Evolutionary conservation across 176 grass and related monocot genomes (phyloP).

Genomic region (Carex myosuroides): DNA sequence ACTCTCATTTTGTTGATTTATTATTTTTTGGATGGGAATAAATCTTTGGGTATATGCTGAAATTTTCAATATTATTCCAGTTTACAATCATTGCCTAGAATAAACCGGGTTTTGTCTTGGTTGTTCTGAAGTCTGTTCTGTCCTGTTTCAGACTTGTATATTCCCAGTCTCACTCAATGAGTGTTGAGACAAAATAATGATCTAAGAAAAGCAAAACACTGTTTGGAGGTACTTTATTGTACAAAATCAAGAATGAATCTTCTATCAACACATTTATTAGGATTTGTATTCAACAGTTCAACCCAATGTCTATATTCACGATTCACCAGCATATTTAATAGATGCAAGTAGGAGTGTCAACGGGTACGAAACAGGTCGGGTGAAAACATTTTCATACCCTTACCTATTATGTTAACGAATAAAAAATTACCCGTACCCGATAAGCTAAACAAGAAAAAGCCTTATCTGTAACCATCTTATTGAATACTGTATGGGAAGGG

Average conservation of each 20-base stretch:
- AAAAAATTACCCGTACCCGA: too few relatives aligned
- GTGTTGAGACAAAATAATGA: not conserved
- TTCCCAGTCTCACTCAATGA: not conserved
- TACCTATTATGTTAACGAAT: too few relatives aligned
- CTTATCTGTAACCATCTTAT: too few relatives aligned
- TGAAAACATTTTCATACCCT: too few relatives aligned
- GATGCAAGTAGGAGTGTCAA: not conserved
- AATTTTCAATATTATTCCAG: not conserved
- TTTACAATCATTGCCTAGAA: not conserved
- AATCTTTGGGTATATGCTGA: not conserved
- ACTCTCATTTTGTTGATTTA: not conserved
- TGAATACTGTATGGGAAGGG: too few relatives aligned
- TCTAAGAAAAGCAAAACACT: not conserved
- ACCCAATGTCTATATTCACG: not conserved
- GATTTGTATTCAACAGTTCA: not conserved
- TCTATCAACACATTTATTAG: not conserved
- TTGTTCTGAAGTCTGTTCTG: not conserved
- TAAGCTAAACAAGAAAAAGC: too few relatives aligned
- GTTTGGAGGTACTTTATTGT: not conserved
- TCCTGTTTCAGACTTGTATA: not conserved
- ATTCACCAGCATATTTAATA: too few relatives aligned
- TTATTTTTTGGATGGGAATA: not conserved
- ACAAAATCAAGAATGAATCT: not conserved
- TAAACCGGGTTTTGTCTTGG: not conserved
- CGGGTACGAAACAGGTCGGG: too few relatives aligned